These are phyloP conservation scores for Globisporangium middletonii DNA, from an alignment of 352 stramenopile genomes.

Conservation along the genomic window DNA sequence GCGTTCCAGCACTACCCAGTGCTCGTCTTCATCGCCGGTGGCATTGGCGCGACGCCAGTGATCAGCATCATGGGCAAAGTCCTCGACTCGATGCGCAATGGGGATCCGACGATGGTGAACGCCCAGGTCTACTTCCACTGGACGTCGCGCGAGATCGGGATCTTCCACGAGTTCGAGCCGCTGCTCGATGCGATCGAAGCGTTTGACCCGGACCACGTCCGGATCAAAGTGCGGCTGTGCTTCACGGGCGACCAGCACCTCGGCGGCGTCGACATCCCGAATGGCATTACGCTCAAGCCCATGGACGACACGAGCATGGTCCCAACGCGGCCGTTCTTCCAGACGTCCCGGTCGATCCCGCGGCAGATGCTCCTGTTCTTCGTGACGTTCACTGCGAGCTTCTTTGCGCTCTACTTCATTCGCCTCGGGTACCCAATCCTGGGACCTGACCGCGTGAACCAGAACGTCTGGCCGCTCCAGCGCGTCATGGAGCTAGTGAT, in stretches of 20 bases:
- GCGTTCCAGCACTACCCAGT: constrained; percentile 78
- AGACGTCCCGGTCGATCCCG: constrained; percentile 53
- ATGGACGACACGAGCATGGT: constrained; percentile 82
- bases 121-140: constrained; percentile 82
- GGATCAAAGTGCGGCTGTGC: constrained; percentile 68
- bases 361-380: constrained; percentile 81
- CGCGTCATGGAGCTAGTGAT: constrained; percentile 70
- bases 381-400: constrained; percentile 70
- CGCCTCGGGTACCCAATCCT: constrained; percentile 67
- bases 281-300: constrained; percentile 68
- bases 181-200: constrained; percentile 72
- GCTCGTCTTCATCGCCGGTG: constrained; percentile 74
- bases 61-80: constrained; percentile 88
- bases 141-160: constrained; percentile 77
- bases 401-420: constrained; percentile 65
- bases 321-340: constrained; percentile 71
- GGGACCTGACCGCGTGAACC: constrained; percentile 45
- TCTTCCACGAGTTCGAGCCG: constrained; percentile 83
- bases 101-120: constrained; percentile 60
- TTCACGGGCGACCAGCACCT: constrained; percentile 81
- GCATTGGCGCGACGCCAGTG: constrained; percentile 86
- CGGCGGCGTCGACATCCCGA: constrained; percentile 62
- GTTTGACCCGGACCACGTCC: constrained; percentile 57
- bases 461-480: constrained; percentile 82
- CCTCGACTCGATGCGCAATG: constrained; percentile 71